phyloP scores from a whole-genome alignment of 805 yeast genomes.

The Allodekkera sacchari region DNA sequence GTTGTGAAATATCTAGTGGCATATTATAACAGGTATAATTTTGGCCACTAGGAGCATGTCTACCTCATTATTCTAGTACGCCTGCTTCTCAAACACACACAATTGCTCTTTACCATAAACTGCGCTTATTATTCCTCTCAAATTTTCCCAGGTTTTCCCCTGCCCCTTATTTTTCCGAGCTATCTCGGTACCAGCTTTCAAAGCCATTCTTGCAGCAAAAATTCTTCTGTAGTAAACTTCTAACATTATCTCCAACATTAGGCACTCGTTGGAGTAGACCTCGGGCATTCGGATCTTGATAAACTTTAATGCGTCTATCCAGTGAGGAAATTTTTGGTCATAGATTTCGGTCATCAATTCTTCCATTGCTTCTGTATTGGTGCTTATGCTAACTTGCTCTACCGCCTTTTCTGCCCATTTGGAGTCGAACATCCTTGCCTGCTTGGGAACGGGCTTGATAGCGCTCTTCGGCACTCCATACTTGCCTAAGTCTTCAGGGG shows the following conservation, averaged over 20 bases:
- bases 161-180: slow-evolving; percentile 8
- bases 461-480: no score
- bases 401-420: no score
- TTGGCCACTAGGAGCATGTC: neutral
- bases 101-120: slow-evolving; percentile 33
- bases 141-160: slow-evolving; percentile 26
- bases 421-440: no score
- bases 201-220: slow-evolving; percentile 21
- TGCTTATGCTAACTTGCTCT: slow-evolving; percentile 21
- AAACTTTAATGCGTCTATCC: slow-evolving; percentile 10
- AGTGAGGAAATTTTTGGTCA: slow-evolving; percentile 6
- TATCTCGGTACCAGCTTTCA: slow-evolving; percentile 17
- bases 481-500: no score
- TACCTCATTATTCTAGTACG: neutral
- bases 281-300: slow-evolving; percentile 13
- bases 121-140: slow-evolving; percentile 46
- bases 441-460: no score
- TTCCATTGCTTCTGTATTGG: slow-evolving; percentile 18
- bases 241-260: slow-evolving; percentile 18
- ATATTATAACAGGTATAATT: no score
- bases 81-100: slow-evolving; percentile 15
- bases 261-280: slow-evolving; percentile 16
- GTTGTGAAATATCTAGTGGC: no score
- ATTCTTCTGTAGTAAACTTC: slow-evolving; percentile 26
- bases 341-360: slow-evolving; percentile 13